Evolutionary conservation across 176 grass and related monocot species (phyloP).

Genomic region (Zoysia japonica): DNA sequence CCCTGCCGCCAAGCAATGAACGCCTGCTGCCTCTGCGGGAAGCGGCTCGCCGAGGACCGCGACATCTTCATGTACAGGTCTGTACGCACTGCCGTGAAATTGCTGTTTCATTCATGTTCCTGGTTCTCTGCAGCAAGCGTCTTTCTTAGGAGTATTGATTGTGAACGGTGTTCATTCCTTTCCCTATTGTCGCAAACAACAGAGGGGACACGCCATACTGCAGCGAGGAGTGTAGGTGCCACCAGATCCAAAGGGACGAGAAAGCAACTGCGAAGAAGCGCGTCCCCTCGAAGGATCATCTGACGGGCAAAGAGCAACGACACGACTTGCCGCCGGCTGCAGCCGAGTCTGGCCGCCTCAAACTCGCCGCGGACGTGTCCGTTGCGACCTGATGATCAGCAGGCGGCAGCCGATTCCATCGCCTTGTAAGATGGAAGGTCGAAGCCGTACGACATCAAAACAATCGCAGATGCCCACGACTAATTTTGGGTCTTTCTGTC

Average conservation of each 20-base stretch:
- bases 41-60: conserved; percentile 33
- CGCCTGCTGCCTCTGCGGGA: conserved; percentile 55
- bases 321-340: background rate
- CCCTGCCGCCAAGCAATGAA: conserved; percentile 30
- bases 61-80: conserved; percentile 77
- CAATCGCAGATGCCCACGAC: background rate
- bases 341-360: conserved; percentile 2
- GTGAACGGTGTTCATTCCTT: background rate
- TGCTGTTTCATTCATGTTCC: background rate
- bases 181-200: background rate
- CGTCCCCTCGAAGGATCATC: background rate
- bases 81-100: background rate
- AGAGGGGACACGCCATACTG: conserved; percentile 73
- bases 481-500: background rate
- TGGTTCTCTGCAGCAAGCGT: background rate
- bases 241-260: conserved; percentile 48
- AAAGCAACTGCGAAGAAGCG: background rate
- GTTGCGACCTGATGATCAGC: conserved; percentile 32
- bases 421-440: conserved; percentile 12
- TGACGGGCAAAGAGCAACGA: conserved; percentile 12
- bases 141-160: background rate
- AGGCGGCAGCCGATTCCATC: background rate
- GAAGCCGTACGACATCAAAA: background rate
- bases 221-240: conserved; percentile 56
- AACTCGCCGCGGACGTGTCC: conserved; percentile 30